These are phyloP conservation scores for Candida arabinofermentans DNA, from an alignment of 805 yeast species.

Conservation along the genomic window DNA sequence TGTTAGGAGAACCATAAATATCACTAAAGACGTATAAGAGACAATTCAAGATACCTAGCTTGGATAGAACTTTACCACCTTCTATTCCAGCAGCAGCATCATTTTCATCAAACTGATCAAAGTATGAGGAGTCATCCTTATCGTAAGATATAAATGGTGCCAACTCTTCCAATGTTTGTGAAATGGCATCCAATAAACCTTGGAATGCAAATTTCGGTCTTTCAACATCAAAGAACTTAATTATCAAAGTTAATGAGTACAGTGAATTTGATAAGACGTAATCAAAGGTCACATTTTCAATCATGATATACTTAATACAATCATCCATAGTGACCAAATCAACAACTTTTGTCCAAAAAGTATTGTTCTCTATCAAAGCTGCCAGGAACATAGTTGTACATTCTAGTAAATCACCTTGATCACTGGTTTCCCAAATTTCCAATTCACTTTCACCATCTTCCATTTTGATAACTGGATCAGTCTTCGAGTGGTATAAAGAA, in stretches of 20 bases:
- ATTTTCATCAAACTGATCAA: slow-evolving; percentile 30
- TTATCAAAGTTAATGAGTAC: slow-evolving; percentile 47
- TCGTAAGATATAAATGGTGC: slow-evolving; percentile 27
- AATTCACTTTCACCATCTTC: slow-evolving; percentile 41
- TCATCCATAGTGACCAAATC: slow-evolving; percentile 36
- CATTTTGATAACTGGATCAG: slow-evolving; percentile 38
- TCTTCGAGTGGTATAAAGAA: slow-evolving; percentile 36
- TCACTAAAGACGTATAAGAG: slow-evolving; percentile 51
- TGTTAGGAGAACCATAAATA: slow-evolving; percentile 50
- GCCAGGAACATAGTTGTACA: slow-evolving; percentile 47
- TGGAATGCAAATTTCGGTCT: slow-evolving; percentile 44
- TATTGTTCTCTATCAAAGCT: slow-evolving; percentile 48
- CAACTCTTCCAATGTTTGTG: slow-evolving; percentile 12
- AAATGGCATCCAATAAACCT: slow-evolving; percentile 15
- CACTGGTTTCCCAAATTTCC: slow-evolving; percentile 50
- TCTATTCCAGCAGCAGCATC: slow-evolving; percentile 16
- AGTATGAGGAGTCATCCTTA: slow-evolving; percentile 33
- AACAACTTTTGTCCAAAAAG: slow-evolving; percentile 42
- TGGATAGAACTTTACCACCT: slow-evolving; percentile 34
- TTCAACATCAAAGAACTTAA: slow-evolving; percentile 55
- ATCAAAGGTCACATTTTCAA: slow-evolving; percentile 59
- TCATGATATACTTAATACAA: slow-evolving; percentile 45
- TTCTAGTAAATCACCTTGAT: slow-evolving; percentile 45
- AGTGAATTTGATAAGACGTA: slow-evolving; percentile 52
- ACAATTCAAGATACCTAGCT: slow-evolving; percentile 38